Evolutionary conservation across 2,329 filamentous ascomycete genomes (phyloP).

Genomic region (Sarocladium oryzae): DNA sequence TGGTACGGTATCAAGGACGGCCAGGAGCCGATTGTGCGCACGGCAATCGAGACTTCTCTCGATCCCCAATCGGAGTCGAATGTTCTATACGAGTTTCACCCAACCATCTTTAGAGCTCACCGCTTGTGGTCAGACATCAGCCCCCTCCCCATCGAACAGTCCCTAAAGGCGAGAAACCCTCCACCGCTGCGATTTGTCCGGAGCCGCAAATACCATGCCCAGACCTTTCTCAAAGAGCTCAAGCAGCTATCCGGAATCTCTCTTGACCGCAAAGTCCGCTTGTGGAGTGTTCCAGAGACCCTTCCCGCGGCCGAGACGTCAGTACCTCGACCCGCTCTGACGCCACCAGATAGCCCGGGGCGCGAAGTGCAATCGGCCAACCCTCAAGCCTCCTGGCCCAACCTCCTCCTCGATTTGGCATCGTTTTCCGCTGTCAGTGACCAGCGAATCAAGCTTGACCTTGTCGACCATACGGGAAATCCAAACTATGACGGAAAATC

Average conservation of each 20-base stretch:
- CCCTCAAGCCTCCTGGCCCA: constrained; percentile 30
- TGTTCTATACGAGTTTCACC: constrained; percentile 75
- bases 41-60: constrained; percentile 65
- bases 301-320: constrained; percentile 25
- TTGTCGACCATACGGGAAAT: constrained; percentile 63
- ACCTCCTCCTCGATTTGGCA: constrained; percentile 40
- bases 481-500: constrained; percentile 70
- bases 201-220: constrained; percentile 62
- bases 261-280: constrained; percentile 63
- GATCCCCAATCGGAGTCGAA: constrained; percentile 52
- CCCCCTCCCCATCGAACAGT: constrained; percentile 49
- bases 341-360: constrained; percentile 34
- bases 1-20: constrained; percentile 75
- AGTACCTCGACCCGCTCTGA: constrained; percentile 24
- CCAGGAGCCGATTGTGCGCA: constrained; percentile 66
- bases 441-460: constrained; percentile 15
- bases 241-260: constrained; percentile 66
- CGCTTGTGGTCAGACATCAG: constrained; percentile 62
- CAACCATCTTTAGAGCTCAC: constrained; percentile 77
- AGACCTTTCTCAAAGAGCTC: constrained; percentile 68
- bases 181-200: constrained; percentile 61
- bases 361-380: constrained; percentile 18
- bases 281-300: constrained; percentile 59
- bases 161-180: constrained; percentile 53
- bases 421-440: constrained; percentile 42